Conservation (phyloP, 495 filamentous ascomycete genomes). For the Xylaria venustula region DNA sequence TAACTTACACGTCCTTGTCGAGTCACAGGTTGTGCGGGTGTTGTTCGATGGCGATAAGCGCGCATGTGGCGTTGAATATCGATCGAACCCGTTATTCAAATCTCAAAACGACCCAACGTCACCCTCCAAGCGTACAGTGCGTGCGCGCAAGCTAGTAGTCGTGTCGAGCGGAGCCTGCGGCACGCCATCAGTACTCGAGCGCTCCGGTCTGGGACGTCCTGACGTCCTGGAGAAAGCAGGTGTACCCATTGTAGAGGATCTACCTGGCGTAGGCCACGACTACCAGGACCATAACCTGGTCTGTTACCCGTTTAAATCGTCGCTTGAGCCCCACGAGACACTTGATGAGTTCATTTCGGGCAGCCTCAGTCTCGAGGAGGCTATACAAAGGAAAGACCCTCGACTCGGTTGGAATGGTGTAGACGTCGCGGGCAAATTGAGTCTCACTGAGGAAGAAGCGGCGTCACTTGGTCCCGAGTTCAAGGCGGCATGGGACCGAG, state of each 20-base stretch:
- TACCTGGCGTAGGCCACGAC: constrained; percentile 49
- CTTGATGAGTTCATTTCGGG: constrained; percentile 32
- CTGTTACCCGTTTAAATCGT: constrained; percentile 28
- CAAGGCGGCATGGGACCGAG: constrained; percentile 41
- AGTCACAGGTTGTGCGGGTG: constrained; percentile 51
- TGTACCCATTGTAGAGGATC: constrained; percentile 32
- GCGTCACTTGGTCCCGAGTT: constrained; percentile 40
- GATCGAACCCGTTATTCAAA: constrained; percentile 30
- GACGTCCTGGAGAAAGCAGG: constrained; percentile 35
- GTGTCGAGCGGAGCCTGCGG: constrained; percentile 57
- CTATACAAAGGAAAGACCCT: constrained; percentile 23
- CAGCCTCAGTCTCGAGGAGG: constrained; percentile 17
- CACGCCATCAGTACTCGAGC: constrained; percentile 58
- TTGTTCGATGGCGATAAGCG: constrained; percentile 46
- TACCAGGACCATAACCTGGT: constrained; percentile 52
- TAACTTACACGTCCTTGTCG: constrained; percentile 52
- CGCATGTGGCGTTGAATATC: constrained; percentile 48
- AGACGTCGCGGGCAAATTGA: constrained; percentile 46
- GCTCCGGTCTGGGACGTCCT: constrained; percentile 57
- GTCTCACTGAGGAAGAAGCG: constrained; percentile 42
- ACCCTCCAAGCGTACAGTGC: constrained; percentile 30
- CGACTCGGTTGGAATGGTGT: constrained; percentile 46
- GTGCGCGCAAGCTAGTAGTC: constrained; percentile 52
- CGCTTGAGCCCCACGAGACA: constrained; percentile 34
- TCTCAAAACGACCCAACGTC: constrained; percentile 8